phyloP scores from a whole-genome alignment of 257 asterid species.

The Euphrasia confusa region DNA sequence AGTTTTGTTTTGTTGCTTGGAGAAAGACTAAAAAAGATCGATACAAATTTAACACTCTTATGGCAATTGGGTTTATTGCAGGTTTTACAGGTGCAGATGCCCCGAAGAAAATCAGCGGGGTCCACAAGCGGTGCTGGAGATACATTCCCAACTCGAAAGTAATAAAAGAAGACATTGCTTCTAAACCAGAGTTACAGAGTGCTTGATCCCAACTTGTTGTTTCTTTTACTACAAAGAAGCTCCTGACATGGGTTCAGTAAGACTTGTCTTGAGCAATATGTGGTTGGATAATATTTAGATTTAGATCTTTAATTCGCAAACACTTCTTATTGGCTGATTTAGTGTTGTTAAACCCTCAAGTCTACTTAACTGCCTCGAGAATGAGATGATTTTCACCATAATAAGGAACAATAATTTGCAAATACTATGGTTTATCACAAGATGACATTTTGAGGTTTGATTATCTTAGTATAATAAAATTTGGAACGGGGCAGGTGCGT shows the following conservation, averaged over 20 bases:
- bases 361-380: too few relatives aligned
- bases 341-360: too few relatives aligned
- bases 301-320: too few relatives aligned
- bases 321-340: too few relatives aligned
- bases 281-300: not conserved
- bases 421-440: too few relatives aligned
- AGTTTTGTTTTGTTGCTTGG: not conserved
- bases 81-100: conserved; percentile 71
- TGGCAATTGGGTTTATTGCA: conserved; percentile 27
- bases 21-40: not conserved
- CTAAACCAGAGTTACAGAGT: conserved; percentile 39
- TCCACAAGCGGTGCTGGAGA: conserved; percentile 94
- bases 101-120: conserved; percentile 93
- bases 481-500: too few relatives aligned
- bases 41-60: not conserved
- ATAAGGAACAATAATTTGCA: too few relatives aligned
- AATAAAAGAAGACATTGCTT: conserved; percentile 35
- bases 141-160: conserved; percentile 44
- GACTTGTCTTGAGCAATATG: conserved; percentile 9
- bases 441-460: too few relatives aligned
- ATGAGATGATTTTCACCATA: too few relatives aligned
- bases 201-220: conserved; percentile 30
- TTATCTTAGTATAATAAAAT: too few relatives aligned
- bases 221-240: conserved; percentile 14
- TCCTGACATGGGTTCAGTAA: conserved; percentile 11